These are phyloP conservation scores for Populus hybrid DNA, from an alignment of 441 rosid genomes.

Conservation along the genomic window DNA sequence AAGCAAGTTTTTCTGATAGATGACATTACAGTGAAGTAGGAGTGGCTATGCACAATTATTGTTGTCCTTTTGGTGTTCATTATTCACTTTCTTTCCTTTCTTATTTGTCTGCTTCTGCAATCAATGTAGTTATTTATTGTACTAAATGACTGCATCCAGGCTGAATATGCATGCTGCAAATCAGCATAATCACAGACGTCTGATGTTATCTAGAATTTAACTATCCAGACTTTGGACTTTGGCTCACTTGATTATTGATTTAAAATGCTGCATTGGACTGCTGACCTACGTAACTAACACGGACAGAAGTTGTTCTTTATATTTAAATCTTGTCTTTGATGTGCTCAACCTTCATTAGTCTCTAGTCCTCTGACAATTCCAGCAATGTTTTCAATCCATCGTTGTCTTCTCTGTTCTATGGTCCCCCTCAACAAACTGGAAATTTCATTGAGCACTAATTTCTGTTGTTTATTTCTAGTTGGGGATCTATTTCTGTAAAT, in stretches of 20 bases:
- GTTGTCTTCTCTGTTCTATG: background rate
- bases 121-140: background rate
- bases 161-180: background rate
- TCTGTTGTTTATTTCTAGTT: background rate
- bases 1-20: background rate
- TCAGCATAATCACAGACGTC: background rate
- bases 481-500: background rate
- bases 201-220: background rate
- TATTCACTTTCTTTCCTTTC: background rate
- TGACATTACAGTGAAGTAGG: background rate
- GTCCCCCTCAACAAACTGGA: background rate
- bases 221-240: background rate
- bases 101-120: conserved; percentile 3
- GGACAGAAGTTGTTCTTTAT: background rate
- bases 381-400: background rate
- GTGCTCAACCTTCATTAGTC: background rate
- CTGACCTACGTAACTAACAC: background rate
- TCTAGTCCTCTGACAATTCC: background rate
- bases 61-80: background rate
- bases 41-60: background rate
- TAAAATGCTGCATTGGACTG: background rate
- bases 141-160: background rate
- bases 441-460: background rate
- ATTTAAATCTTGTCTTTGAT: background rate
- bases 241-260: background rate